Evolutionary conservation across 306 rosid genomes (phyloP).

Genomic region (Casuarina glauca): DNA sequence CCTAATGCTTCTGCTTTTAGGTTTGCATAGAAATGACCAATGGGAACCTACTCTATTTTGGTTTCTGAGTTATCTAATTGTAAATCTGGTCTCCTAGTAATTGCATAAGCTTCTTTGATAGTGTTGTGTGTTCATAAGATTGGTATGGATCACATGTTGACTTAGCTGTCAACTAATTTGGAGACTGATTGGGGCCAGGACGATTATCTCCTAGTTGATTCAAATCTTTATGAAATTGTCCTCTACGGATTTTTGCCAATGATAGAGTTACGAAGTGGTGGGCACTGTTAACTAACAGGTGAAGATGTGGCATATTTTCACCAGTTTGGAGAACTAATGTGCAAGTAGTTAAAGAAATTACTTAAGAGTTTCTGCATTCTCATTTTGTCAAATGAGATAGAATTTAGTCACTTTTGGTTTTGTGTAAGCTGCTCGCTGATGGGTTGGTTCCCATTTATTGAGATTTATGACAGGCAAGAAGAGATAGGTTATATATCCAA

Average conservation of each 20-base stretch:
- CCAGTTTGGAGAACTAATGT: no score
- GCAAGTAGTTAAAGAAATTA: neutral
- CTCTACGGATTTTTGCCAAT: neutral
- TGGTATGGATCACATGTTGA: neutral
- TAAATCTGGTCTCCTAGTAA: neutral
- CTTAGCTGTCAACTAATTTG: neutral
- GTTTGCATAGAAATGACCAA: neutral
- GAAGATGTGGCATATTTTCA: no score
- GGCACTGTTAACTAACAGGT: neutral
- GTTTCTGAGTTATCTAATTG: neutral
- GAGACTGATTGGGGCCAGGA: neutral
- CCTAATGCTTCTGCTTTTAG: neutral
- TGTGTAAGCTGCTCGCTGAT: neutral
- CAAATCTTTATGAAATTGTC: neutral
- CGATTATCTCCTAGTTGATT: neutral
- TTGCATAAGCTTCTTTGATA: neutral
- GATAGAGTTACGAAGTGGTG: neutral
- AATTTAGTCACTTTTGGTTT: neutral
- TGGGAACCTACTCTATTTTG: neutral
- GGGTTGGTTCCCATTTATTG: slow-evolving; percentile 1
- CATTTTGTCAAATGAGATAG: neutral
- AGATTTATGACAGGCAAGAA: neutral
- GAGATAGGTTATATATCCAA: neutral
- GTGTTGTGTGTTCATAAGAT: neutral
- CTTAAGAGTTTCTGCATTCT: neutral